These are phyloP conservation scores for Spathaspora gorwiae DNA, from an alignment of 805 yeast species.

Conservation along the genomic window DNA sequence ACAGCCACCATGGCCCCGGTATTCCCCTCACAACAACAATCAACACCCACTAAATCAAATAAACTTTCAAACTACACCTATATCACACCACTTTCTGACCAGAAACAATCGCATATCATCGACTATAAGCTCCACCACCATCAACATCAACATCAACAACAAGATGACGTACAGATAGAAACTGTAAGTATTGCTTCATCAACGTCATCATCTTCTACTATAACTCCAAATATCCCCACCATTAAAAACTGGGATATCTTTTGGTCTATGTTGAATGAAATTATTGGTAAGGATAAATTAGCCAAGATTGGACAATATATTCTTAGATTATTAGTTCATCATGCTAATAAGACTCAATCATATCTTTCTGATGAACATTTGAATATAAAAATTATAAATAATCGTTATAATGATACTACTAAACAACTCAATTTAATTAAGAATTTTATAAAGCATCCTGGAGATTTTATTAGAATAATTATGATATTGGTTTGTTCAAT, in stretches of 20 bases:
- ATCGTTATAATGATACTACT: constrained; percentile 26
- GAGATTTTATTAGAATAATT: constrained; percentile 30
- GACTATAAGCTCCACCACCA: background rate
- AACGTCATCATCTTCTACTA: background rate
- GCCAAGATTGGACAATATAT: constrained; percentile 62
- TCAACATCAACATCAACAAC: background rate
- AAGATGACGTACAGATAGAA: background rate
- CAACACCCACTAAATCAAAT: background rate
- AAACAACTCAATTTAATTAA: constrained; percentile 29
- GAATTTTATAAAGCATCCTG: constrained; percentile 34
- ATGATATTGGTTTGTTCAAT: constrained; percentile 33
- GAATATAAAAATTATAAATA: constrained; percentile 26
- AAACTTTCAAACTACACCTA: too few relatives aligned
- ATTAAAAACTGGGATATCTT: constrained; percentile 37
- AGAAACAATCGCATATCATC: background rate
- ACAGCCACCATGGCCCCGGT: background rate
- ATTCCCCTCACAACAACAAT: background rate
- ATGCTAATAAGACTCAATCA: constrained; percentile 37
- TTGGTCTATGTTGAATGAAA: constrained; percentile 47
- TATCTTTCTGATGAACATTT: constrained; percentile 30
- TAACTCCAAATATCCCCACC: constrained; percentile 2
- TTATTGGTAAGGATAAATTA: constrained; percentile 68
- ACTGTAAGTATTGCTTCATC: background rate
- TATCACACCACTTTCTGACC: too few relatives aligned
- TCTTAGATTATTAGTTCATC: constrained; percentile 47